Percentiles rank a stretch among this genome's conserved stretches.
Conservation (phyloP, 441 rosid species). For the Hura crepitans region DNA sequence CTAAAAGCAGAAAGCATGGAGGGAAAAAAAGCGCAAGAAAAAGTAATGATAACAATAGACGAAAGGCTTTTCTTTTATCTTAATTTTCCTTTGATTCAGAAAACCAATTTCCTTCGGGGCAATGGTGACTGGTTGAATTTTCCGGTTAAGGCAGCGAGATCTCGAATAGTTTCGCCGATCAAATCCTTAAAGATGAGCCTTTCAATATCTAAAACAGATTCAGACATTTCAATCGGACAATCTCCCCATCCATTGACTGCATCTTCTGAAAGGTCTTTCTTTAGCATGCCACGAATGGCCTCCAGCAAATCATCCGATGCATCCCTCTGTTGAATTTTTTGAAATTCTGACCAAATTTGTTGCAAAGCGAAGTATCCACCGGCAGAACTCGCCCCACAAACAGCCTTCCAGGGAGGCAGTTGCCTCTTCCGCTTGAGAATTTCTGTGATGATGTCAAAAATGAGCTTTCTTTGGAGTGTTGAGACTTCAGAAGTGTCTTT, state of each 20-base stretch:
- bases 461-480: slow-evolving; percentile 53
- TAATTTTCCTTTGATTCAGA: slow-evolving; percentile 34
- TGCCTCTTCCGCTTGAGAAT: slow-evolving; percentile 47
- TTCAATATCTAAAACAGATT: slow-evolving; percentile 67
- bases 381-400: slow-evolving; percentile 4
- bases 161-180: slow-evolving; percentile 68
- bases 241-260: slow-evolving; percentile 53
- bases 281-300: slow-evolving; percentile 55
- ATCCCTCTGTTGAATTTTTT: slow-evolving; percentile 46
- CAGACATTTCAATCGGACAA: slow-evolving; percentile 61
- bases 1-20: not conserved
- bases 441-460: slow-evolving; percentile 62
- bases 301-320: slow-evolving; percentile 49
- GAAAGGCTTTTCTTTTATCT: not conserved
- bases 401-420: slow-evolving; percentile 53
- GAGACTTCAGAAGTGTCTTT: slow-evolving; percentile 49
- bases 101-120: slow-evolving; percentile 60
- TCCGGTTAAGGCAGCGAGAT: slow-evolving; percentile 44
- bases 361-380: slow-evolving; percentile 31
- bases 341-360: slow-evolving; percentile 66
- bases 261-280: slow-evolving; percentile 69
- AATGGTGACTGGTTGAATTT: slow-evolving; percentile 24
- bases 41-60: slow-evolving; percentile 2
- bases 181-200: slow-evolving; percentile 76
- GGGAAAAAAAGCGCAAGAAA: slow-evolving; percentile 13